phyloP scores from a whole-genome alignment of 2,329 filamentous ascomycete genomes.

The Scleromitrula shiraiana region DNA sequence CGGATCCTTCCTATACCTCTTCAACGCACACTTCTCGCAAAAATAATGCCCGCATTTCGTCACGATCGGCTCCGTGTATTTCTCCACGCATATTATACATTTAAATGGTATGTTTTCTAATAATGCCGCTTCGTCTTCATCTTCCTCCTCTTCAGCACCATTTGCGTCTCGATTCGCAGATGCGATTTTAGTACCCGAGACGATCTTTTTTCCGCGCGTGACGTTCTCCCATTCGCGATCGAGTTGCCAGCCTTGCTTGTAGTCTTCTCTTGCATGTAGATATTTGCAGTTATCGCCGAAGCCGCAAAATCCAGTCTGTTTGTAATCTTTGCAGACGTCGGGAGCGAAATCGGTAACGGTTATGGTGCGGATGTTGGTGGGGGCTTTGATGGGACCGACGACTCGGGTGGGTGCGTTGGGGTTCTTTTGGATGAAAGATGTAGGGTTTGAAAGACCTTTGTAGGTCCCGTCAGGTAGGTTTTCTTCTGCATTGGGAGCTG shows the following conservation, averaged over 20 bases:
- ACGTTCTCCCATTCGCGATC: slow-evolving; percentile 89
- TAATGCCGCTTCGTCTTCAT: slow-evolving; percentile 33
- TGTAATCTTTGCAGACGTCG: slow-evolving; percentile 93
- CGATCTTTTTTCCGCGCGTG: slow-evolving; percentile 60
- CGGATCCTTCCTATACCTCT: slow-evolving; percentile 79
- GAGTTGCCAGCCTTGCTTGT: slow-evolving; percentile 90
- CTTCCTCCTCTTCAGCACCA: slow-evolving; percentile 26
- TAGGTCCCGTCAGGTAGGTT: slow-evolving; percentile 56
- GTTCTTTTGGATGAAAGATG: slow-evolving; percentile 69
- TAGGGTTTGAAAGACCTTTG: slow-evolving; percentile 66
- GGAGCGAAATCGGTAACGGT: slow-evolving; percentile 87
- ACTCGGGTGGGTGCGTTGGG: slow-evolving; percentile 60
- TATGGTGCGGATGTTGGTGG: slow-evolving; percentile 83
- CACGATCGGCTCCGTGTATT: slow-evolving; percentile 57
- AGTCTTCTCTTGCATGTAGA: slow-evolving; percentile 66
- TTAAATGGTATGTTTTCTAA: slow-evolving; percentile 31
- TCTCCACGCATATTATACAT: slow-evolving; percentile 31
- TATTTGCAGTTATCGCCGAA: slow-evolving; percentile 61
- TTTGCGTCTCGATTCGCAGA: slow-evolving; percentile 24
- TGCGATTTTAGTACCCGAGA: slow-evolving; percentile 44
- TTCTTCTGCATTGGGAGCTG: slow-evolving; percentile 24
- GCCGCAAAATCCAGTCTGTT: slow-evolving; percentile 56
- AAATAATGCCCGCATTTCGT: slow-evolving; percentile 96
- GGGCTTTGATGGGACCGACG: slow-evolving; percentile 80
- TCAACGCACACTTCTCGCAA: slow-evolving; percentile 81